These are phyloP conservation scores for Trypanosoma brucei DNA, from an alignment of 208 protist species.

Conservation along the genomic window DNA sequence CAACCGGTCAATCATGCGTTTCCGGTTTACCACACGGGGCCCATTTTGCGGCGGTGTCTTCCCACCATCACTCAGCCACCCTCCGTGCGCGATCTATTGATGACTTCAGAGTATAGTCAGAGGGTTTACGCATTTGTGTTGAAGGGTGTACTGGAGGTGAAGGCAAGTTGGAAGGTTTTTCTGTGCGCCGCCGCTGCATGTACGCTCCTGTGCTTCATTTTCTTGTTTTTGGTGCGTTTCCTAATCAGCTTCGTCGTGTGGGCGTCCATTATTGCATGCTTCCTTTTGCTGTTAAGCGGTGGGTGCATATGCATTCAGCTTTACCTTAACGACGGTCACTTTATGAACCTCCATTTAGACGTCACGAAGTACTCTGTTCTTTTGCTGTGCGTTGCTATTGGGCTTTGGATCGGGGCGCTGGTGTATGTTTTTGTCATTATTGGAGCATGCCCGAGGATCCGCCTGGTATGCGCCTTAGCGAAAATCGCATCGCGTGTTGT, in stretches of 20 bases:
- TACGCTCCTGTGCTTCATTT: constrained; percentile 26
- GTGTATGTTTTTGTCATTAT: constrained; percentile 39
- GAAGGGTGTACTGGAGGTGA: constrained; percentile 18
- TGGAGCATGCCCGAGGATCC: constrained; percentile 35
- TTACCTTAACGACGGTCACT: constrained; percentile 20
- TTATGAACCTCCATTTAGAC: neutral
- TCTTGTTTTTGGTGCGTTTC: constrained; percentile 24
- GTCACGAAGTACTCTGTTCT: constrained; percentile 8
- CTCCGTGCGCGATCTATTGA: constrained; percentile 11
- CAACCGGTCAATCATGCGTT: neutral
- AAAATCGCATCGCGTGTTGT: constrained; percentile 48
- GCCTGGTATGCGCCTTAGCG: constrained; percentile 50
- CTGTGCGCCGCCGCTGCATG: constrained; percentile 7
- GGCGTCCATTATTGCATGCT: constrained; percentile 9
- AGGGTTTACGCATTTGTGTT: constrained; percentile 12
- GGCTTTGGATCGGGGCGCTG: constrained; percentile 12
- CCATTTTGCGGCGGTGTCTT: constrained; percentile 14
- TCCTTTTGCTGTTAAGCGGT: constrained; percentile 12
- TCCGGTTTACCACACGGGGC: constrained; percentile 18
- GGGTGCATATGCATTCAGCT: constrained; percentile 15
- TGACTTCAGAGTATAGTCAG: neutral
- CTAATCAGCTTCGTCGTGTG: constrained; percentile 24
- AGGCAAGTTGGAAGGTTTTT: constrained; percentile 21
- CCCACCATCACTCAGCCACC: constrained; percentile 6
- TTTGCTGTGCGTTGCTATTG: constrained; percentile 18